Base-by-base conservation (phyloP, 306 rosid species). In the Cicer judaicum region DNA sequence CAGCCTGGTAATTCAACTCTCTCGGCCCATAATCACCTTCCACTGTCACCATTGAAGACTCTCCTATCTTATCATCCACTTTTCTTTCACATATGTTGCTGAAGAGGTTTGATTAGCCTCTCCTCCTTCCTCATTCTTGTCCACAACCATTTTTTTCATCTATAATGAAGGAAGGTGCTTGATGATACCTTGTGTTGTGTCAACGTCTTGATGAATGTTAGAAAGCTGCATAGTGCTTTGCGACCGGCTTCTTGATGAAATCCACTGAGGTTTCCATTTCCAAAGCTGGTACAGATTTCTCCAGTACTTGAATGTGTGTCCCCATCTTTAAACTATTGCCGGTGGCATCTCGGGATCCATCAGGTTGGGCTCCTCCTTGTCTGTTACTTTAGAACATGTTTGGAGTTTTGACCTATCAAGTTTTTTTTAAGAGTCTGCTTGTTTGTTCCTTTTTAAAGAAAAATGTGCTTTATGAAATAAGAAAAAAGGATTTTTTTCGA, bases 321-420 rank as follows among this genome's bases (percentile, higher is more conserved):
- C 5, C 40, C 40, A 18, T 57, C 39, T 21, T 57, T 21, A 21
- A 21, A 24, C 5, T 24, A 24, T 21, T 57, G 64, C 39, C 1
- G 8, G 8, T 21, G 19, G 56, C 19, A 6, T 50, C 21, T 50
- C 21, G 15, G 21, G 56, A n/a, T 14, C 56, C 21, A 50, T 18
- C 9, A 50, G 19, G 56, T 50, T 8, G 57, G 57, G 21, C 10
- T 8, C 24, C 57, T 52, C 24, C 24, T 52, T 50, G n/a, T 52
- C 21, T 59, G 12, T 10, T 1, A 59, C 64, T 59, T 59, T 12
- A 60, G 41, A 34, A 13, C 64, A 60, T 60, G 19, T 60, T 79
- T 53, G 11, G 59, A 53, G 59, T 52, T 52, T 52, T 29, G 67
- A 49, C 21, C 19, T 5, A 41, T 74, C n/a, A 34, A 67, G 61